Conservation (phyloP, 2,329 filamentous ascomycete species). For the Kalaharituber pfeilii region DNA sequence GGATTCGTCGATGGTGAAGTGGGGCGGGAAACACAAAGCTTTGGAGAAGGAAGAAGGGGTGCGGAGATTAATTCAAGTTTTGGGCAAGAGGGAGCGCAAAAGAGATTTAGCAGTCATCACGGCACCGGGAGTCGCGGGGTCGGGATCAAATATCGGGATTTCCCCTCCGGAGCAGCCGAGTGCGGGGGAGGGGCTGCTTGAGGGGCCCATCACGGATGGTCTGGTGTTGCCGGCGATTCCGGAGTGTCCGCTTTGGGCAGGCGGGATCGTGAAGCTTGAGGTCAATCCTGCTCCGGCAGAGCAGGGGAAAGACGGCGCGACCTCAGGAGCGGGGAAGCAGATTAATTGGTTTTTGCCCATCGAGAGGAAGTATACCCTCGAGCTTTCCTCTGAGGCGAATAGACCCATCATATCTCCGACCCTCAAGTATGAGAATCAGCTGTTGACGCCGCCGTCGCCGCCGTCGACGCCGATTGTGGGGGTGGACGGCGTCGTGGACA, state of each 20-base stretch:
- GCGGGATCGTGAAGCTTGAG: constrained; percentile 67
- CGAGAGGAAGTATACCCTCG: constrained; percentile 5
- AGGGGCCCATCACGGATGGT: constrained; percentile 78
- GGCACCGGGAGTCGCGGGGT: constrained; percentile 11
- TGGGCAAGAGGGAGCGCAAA: constrained; percentile 18
- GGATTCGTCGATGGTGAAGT: constrained; percentile 16
- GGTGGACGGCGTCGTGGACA: constrained; percentile 58
- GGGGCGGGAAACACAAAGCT: constrained; percentile 17
- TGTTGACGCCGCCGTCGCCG: not conserved
- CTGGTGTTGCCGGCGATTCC: constrained; percentile 50
- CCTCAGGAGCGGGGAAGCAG: not conserved
- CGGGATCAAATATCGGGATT: constrained; percentile 7
- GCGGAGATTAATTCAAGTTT: constrained; percentile 19
- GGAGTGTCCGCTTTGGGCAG: constrained; percentile 38
- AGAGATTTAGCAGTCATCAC: constrained; percentile 11
- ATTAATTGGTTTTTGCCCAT: not conserved
- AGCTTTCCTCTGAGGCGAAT: constrained; percentile 11
- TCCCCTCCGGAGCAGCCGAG: not conserved
- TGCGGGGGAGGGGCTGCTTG: constrained; percentile 37
- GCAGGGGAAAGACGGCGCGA: constrained; percentile 22
- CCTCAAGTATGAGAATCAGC: not conserved
- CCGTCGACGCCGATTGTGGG: constrained; percentile 44
- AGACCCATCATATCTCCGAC: not conserved
- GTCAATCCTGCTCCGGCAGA: constrained; percentile 32
- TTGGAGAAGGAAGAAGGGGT: constrained; percentile 21